Evolutionary conservation across 192 early-diverging fungal species (phyloP).

Genomic region (Rhizoclosmatium sp.): DNA sequence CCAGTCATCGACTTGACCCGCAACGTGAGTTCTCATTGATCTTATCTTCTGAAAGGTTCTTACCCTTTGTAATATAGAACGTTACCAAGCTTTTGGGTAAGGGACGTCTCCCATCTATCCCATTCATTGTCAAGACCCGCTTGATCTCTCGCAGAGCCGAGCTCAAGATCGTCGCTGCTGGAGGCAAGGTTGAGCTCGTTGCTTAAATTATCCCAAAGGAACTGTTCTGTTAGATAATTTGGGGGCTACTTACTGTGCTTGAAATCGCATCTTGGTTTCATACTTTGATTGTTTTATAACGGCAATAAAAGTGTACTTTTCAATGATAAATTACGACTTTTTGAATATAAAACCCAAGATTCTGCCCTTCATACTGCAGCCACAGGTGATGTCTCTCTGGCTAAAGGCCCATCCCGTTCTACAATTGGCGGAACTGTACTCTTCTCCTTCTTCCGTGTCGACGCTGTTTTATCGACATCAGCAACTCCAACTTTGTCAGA

Average conservation of each 20-base stretch:
- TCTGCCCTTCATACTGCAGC: not conserved
- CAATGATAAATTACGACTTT: no score
- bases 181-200: constrained; percentile 76
- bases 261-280: not conserved
- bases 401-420: constrained; percentile 1
- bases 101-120: constrained; percentile 85
- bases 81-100: constrained; percentile 97
- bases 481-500: not conserved
- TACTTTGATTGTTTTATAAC: no score
- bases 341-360: no score
- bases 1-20: constrained; percentile 91
- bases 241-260: not conserved
- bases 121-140: constrained; percentile 95
- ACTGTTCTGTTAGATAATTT: not conserved
- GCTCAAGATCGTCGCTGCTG: constrained; percentile 98
- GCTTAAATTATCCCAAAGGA: constrained; percentile 50
- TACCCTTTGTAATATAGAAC: constrained; percentile 60
- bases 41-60: not conserved
- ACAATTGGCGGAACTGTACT: not conserved
- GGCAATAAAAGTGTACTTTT: no score
- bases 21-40: constrained; percentile 49
- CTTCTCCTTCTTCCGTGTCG: not conserved
- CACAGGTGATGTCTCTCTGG: not conserved
- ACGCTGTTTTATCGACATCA: not conserved
- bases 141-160: constrained; percentile 92